Evolutionary conservation across 768 basidiomycete genomes (phyloP).

Genomic region (Lactarius hengduanensis): DNA sequence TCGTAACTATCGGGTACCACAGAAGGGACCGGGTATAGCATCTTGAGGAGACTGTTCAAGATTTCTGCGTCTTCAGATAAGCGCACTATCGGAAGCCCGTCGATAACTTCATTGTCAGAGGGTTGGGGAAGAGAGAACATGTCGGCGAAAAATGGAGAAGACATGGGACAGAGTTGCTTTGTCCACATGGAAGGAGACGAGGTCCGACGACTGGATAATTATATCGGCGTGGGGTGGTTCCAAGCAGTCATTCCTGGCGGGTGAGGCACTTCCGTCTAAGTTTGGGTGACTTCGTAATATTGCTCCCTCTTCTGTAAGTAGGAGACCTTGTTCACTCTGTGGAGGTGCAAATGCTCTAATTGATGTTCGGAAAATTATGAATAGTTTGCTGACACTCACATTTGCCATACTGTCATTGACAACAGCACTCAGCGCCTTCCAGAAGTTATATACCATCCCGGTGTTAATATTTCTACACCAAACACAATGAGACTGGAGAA

Average conservation of each 20-base stretch:
- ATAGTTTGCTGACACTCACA: too few relatives aligned
- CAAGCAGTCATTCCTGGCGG: neutral
- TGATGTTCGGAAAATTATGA: too few relatives aligned
- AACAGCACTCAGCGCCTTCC: too few relatives aligned
- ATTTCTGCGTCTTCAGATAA: neutral
- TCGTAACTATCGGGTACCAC: neutral
- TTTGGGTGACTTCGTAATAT: too few relatives aligned
- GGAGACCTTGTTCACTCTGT: too few relatives aligned
- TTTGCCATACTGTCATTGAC: too few relatives aligned
- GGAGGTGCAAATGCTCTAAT: too few relatives aligned
- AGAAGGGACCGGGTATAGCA: neutral
- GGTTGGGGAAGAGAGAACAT: conserved; percentile 6
- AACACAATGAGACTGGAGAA: too few relatives aligned
- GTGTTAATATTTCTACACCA: too few relatives aligned
- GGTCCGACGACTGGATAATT: neutral
- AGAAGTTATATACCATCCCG: too few relatives aligned
- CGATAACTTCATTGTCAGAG: neutral
- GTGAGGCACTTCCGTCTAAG: too few relatives aligned
- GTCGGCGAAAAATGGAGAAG: conserved; percentile 7
- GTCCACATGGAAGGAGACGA: neutral
- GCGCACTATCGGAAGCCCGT: neutral
- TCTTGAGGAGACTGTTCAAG: neutral
- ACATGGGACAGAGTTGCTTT: neutral
- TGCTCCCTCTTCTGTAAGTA: too few relatives aligned
- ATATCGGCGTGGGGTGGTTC: neutral